A percentile compares a stretch with the other conserved stretches of the same genome.
phyloP scores from a whole-genome alignment of 495 filamentous ascomycete species.

The Aspergillus wentii region DNA sequence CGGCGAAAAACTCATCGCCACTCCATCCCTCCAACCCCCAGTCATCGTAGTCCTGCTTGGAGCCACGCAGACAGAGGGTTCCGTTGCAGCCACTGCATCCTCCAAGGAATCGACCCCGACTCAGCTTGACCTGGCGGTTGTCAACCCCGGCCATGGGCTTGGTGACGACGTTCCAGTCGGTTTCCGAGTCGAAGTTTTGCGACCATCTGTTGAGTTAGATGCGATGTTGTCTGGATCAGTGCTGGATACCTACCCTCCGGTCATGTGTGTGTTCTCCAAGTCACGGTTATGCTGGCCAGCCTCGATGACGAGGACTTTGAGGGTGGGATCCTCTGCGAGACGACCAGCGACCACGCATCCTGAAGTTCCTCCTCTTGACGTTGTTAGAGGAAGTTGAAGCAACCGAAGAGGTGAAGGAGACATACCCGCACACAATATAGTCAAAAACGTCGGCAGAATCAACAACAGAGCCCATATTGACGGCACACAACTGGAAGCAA shows the following conservation, averaged over 20 bases:
- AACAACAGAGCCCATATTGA: no score
- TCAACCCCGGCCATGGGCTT: conserved; percentile 49
- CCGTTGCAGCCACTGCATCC: conserved; percentile 57
- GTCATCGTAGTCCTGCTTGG: conserved; percentile 57
- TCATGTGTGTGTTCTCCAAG: conserved; percentile 44
- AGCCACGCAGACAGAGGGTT: conserved; percentile 56
- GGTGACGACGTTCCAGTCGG: conserved; percentile 53
- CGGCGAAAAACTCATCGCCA: conserved; percentile 47
- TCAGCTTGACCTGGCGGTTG: conserved; percentile 52
- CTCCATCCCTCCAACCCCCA: conserved; percentile 52
- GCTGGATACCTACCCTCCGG: conserved; percentile 26
- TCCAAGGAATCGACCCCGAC: conserved; percentile 55
- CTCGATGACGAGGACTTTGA: conserved; percentile 52
- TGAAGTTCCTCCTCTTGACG: conserved; percentile 53
- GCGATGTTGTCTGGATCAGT: no score
- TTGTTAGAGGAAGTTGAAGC: not conserved
- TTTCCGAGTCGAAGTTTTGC: conserved; percentile 45
- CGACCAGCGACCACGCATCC: conserved; percentile 56
- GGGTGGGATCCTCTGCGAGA: conserved; percentile 51
- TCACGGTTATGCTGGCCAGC: conserved; percentile 42
- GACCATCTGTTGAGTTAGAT: conserved; percentile 29
- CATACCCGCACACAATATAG: conserved; percentile 36
- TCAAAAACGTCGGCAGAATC: no score
- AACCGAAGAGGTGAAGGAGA: not conserved
- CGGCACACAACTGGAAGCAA: no score